Evolutionary conservation across 371 early-diverging fungal genomes (phyloP), one percentile per base, ranked within the genome.

Genomic region (Apophysomyces elegans): DNA sequence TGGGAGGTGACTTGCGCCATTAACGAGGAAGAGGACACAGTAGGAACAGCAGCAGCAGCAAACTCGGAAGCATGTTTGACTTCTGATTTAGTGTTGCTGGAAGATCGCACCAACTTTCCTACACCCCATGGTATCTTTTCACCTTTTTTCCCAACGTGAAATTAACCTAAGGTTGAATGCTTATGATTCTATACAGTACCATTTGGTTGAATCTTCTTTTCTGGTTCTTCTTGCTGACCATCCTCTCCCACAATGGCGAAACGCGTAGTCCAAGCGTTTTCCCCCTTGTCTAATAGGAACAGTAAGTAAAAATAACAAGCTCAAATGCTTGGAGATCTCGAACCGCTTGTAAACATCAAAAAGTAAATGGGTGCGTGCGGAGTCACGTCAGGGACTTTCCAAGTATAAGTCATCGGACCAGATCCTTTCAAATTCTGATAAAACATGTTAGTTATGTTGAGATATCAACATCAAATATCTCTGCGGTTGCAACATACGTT

Each of bases 301-400:
- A 45, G 62, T 50, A 16, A 39, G 37, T 50, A 54, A 58, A 26
- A 26, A 26, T 26, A 26, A 45, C 37, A 35, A 26, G 38, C 36
- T 11, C 16, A 21, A 5, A 32, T 13, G 16, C n/a, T 26, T 14
- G 26, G 13, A 7, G 13, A 12, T 39, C 18, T 32, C 61, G 36
- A 71, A 81, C 80, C 77, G 65, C 75, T 80, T 0, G 83, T 78
- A 68, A 83, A 83, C 79, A 76, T 83, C 37, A 83, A 69, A 58
- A 83, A 83, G 56, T 83, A 83, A 56, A 83, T 68, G 12, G 78
- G 67, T 1, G 83, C 61, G 50, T 73, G 72, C 14, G 80, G 77
- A 8, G 59, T 56, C 1, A 83, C 83, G 44, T 73, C 58, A n/a
- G 83, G 83, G 9, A 72, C 76, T 6, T 62, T 73, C 69, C 71